Evolutionary conservation across 495 filamentous ascomycete genomes (phyloP).

Genomic region (Penicillium salamii): DNA sequence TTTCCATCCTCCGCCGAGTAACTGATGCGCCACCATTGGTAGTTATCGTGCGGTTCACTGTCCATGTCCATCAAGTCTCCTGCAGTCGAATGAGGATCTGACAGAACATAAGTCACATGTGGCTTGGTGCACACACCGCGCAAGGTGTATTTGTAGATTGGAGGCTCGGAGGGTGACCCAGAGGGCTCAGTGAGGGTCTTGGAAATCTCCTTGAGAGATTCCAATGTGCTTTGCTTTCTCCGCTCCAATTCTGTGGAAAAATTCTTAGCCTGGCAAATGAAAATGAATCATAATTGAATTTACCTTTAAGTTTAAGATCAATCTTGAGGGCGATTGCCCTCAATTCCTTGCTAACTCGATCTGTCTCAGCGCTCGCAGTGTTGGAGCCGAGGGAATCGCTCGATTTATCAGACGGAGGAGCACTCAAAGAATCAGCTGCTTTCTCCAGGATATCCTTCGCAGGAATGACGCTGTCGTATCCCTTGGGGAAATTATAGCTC

Average conservation of each 20-base stretch:
- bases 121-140: constrained; percentile 51
- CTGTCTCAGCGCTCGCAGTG: constrained; percentile 19
- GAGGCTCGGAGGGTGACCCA: constrained; percentile 41
- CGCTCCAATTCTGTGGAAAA: constrained; percentile 46
- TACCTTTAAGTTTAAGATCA: constrained; percentile 51
- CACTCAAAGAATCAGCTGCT: constrained; percentile 27
- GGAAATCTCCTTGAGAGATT: constrained; percentile 46
- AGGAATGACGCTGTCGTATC: constrained; percentile 20
- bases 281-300: not conserved
- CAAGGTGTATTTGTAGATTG: constrained; percentile 47
- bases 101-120: constrained; percentile 51
- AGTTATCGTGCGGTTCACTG: constrained; percentile 20
- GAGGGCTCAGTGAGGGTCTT: constrained; percentile 55
- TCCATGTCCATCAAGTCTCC: constrained; percentile 26
- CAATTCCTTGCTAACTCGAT: constrained; percentile 37
- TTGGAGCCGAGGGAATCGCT: constrained; percentile 18
- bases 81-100: constrained; percentile 8
- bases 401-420: constrained; percentile 22
- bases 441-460: constrained; percentile 35
- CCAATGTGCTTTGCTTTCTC: constrained; percentile 46
- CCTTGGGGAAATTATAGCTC: constrained; percentile 29
- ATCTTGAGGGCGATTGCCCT: constrained; percentile 39
- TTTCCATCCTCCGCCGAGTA: constrained; percentile 49
- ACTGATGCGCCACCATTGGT: constrained; percentile 57
- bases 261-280: constrained; percentile 10